Base-by-base conservation (phyloP, 2,329 filamentous ascomycete genomes). In the Aspergillus pseudoterreus region DNA sequence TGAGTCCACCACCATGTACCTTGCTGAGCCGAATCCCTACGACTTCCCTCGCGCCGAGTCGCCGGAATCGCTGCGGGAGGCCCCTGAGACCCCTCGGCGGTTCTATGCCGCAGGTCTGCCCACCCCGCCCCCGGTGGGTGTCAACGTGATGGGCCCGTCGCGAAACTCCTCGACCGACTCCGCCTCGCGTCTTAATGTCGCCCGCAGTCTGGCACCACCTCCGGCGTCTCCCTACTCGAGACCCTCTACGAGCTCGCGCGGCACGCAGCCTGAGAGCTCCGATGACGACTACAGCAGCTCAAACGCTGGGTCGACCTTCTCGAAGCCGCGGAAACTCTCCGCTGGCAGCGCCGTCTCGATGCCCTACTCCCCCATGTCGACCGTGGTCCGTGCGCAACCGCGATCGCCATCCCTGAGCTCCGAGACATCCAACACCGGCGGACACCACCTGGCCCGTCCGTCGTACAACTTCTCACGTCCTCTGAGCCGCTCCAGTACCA, bases 381-480 rank as follows among this genome's bases (percentile, higher is more conserved):
- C 86, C 2, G 80, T 78, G 47, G 71, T 81, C 52, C 78, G 81
- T 14, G 78, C 83, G 24, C 82, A 86, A 61, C 82, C 84, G 52
- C 82, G 91, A 63, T 95, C 92, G 1, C 90, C 91, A 2, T 97
- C 94, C 0, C 80, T 90, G 35, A 85, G 85, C 55, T 97, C 92
- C 1, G 90, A 96, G 55, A 82, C 83, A 46, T 95, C 91, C 2
- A 79, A 80, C 42, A 80, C 74, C 44, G 78, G 81, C 11, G 73
- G 71, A 32, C 72, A 76, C 22, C 72, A 76, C 27, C 71, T 91
- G 33, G 83, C 86, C 11, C 82, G 86, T 14, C 88, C 90, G 1
- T 84, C 88, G 0, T 92, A 95, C 73, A 97, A 99, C 71, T 97
- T 97, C 69, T 97, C 94, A 0, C 82, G 94, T 41, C 94, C 94